These are phyloP conservation scores for Abeoforma whisleri DNA, from an alignment of 78 protist genomes.

Conservation along the genomic window DNA sequence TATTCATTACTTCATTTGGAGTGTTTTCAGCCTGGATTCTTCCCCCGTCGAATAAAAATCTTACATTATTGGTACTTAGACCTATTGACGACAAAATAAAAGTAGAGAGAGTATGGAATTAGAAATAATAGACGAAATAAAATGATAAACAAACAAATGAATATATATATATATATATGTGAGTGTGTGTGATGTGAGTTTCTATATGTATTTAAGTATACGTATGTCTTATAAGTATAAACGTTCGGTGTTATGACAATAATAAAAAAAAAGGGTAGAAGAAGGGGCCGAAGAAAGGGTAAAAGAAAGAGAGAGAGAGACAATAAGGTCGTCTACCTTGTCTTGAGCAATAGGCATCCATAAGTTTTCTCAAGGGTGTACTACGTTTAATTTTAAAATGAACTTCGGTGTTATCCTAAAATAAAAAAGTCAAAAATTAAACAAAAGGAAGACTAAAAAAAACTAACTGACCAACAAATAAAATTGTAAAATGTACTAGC, in stretches of 20 bases:
- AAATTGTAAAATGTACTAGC: background rate
- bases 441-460: too few species aligned
- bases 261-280: too few species aligned
- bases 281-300: background rate
- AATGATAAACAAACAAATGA: background rate
- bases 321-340: too few species aligned
- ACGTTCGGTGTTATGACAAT: too few species aligned
- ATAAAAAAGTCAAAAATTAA: background rate
- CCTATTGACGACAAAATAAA: too few species aligned
- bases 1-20: background rate
- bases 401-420: constrained; percentile 37
- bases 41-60: background rate
- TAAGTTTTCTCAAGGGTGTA: constrained; percentile 29
- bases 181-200: constrained; percentile 33
- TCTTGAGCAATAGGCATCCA: constrained; percentile 39
- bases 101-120: too few species aligned
- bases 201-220: background rate
- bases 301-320: background rate
- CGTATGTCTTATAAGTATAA: too few species aligned
- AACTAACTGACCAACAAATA: too few species aligned
- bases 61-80: too few species aligned
- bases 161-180: constrained; percentile 6
- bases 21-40: background rate
- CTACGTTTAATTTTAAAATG: constrained; percentile 28
- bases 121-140: background rate